phyloP scores from a whole-genome alignment of 495 filamentous ascomycete species.

The Patellaria atrata region DNA sequence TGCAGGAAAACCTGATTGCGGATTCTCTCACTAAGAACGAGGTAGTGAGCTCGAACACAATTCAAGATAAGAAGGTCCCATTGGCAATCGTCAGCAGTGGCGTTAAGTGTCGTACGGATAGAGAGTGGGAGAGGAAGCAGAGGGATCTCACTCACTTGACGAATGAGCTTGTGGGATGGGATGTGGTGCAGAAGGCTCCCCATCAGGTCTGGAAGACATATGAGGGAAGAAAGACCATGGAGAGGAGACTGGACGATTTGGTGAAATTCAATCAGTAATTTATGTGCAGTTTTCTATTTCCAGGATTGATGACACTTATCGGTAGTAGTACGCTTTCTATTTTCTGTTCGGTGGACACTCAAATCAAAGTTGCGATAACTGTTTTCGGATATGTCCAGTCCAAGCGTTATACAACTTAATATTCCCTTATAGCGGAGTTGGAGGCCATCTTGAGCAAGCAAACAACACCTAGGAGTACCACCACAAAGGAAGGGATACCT shows the following conservation, averaged over 20 bases:
- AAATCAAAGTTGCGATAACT: too few species aligned
- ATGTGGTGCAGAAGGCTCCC: conserved; percentile 71
- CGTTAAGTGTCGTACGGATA: conserved; percentile 36
- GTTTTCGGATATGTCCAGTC: too few species aligned
- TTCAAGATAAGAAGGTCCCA: conserved; percentile 59
- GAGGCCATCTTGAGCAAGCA: too few species aligned
- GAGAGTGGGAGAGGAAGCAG: conserved; percentile 66
- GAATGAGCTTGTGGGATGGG: conserved; percentile 63
- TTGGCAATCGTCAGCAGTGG: conserved; percentile 76
- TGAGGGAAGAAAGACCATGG: conserved; percentile 54
- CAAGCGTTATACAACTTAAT: too few species aligned
- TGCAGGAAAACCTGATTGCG: conserved; percentile 87
- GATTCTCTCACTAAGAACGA: conserved; percentile 69
- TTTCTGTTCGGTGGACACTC: too few species aligned
- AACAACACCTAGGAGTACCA: too few species aligned
- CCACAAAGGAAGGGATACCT: too few species aligned
- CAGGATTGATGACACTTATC: too few species aligned
- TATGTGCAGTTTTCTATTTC: too few species aligned
- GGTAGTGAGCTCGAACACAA: conserved; percentile 55
- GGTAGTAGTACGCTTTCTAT: too few species aligned
- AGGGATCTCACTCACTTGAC: conserved; percentile 69
- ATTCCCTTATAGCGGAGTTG: too few species aligned
- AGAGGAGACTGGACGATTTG: conserved; percentile 50
- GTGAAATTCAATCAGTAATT: too few species aligned
- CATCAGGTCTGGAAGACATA: conserved; percentile 68